Conservation (phyloP, 1,284 basidiomycete genomes). For the Ustilago bromivora region DNA sequence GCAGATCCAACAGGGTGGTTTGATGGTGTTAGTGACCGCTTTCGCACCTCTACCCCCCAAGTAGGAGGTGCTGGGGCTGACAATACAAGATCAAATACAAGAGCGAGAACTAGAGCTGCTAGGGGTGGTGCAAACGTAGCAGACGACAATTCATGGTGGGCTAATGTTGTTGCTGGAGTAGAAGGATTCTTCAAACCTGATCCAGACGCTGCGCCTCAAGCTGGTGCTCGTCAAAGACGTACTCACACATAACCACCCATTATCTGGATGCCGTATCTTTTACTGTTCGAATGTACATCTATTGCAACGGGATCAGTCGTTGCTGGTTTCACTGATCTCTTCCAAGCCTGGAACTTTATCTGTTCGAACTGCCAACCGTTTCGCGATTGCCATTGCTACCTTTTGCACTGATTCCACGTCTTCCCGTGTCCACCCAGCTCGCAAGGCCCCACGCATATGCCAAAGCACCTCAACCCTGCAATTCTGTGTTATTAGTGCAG, state of each 20-base stretch:
- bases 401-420: conserved; percentile 19
- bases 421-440: conserved; percentile 34
- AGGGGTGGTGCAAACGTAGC: conserved; percentile 1
- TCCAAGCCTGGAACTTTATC: conserved; percentile 22
- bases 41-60: conserved; percentile 12
- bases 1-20: conserved; percentile 40
- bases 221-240: neutral
- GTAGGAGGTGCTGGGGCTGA: conserved; percentile 1
- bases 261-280: neutral
- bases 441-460: conserved; percentile 38
- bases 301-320: neutral
- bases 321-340: conserved; percentile 26
- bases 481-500: conserved; percentile 29
- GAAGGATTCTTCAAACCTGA: conserved; percentile 37
- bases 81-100: conserved; percentile 23
- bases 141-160: conserved; percentile 36
- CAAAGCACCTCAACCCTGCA: conserved; percentile 34
- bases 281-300: neutral
- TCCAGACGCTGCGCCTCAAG: conserved; percentile 1
- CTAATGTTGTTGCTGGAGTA: conserved; percentile 28
- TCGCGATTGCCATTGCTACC: conserved; percentile 12
- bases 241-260: neutral
- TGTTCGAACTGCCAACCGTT: conserved; percentile 11
- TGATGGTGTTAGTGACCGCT: conserved; percentile 34
- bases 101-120: neutral